A percentile compares a stretch with the other conserved stretches of the same genome.
Evolutionary conservation across 805 yeast genomes (phyloP).

Genomic region (Wickerhamomyces tratensis): DNA sequence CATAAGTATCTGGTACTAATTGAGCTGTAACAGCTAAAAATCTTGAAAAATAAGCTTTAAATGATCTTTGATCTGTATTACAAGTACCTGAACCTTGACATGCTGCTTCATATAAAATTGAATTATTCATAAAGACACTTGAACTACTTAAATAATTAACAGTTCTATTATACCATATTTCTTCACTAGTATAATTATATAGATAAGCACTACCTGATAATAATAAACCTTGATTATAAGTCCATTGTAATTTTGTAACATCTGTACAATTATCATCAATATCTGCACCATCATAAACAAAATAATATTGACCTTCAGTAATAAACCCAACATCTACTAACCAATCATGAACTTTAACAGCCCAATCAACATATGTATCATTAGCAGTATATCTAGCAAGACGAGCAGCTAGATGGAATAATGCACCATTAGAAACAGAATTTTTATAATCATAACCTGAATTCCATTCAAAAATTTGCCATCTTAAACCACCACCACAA

Average conservation of each 20-base stretch:
- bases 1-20: constrained; percentile 45
- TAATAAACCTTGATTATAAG: constrained; percentile 65
- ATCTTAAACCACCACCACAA: constrained; percentile 76
- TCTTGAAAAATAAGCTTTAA: constrained; percentile 61
- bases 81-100: constrained; percentile 52
- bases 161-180: constrained; percentile 49
- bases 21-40: constrained; percentile 55
- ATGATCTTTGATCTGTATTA: constrained; percentile 67
- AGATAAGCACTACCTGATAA: constrained; percentile 62
- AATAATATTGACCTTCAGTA: constrained; percentile 24
- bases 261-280: constrained; percentile 39
- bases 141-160: constrained; percentile 36
- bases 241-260: constrained; percentile 52
- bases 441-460: constrained; percentile 83
- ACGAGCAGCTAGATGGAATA: constrained; percentile 76
- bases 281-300: constrained; percentile 55
- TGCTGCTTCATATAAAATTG: constrained; percentile 60
- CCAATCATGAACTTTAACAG: constrained; percentile 74
- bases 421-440: constrained; percentile 77
- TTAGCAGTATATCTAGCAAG: constrained; percentile 73
- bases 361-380: constrained; percentile 62
- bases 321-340: constrained; percentile 38
- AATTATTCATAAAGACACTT: constrained; percentile 45
- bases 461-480: constrained; percentile 90
- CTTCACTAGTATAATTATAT: constrained; percentile 51